These are phyloP conservation scores for Avena insularis DNA, from an alignment of 176 grass and related monocot species.

Conservation along the genomic window DNA sequence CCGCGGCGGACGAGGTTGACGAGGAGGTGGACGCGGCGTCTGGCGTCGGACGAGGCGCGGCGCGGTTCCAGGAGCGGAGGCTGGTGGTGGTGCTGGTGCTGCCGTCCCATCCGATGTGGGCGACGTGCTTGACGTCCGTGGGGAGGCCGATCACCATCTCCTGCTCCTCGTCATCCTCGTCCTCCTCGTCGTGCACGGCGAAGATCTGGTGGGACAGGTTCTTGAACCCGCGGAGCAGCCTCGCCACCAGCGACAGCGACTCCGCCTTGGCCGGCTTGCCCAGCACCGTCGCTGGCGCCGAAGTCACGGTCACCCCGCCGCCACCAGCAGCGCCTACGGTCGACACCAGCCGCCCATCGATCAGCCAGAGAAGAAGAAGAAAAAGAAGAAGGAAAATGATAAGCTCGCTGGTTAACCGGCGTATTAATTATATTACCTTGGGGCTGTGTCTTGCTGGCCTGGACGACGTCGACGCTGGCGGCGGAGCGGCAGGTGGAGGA, in stretches of 20 bases:
- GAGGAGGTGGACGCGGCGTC: neutral
- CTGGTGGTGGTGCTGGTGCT: constrained; percentile 61
- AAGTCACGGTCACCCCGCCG: neutral
- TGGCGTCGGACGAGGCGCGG: constrained; percentile 17
- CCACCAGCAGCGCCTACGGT: neutral
- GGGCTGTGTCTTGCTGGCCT: constrained; percentile 33
- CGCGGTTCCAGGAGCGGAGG: constrained; percentile 60
- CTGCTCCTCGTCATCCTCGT: constrained; percentile 59
- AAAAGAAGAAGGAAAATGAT: neutral
- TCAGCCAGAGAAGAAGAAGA: neutral
- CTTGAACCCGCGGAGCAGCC: constrained; percentile 75
- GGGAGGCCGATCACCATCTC: constrained; percentile 92
- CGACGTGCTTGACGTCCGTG: constrained; percentile 87
- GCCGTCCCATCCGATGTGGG: constrained; percentile 88
- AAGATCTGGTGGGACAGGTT: constrained; percentile 82
- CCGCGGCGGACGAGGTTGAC: neutral
- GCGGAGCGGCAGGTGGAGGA: constrained; percentile 68
- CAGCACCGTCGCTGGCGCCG: neutral
- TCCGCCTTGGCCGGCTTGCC: constrained; percentile 44
- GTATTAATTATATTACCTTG: constrained; percentile 32
- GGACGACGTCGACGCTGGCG: constrained; percentile 74
- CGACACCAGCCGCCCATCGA: neutral
- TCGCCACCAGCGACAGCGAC: constrained; percentile 66
- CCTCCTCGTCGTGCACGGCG: constrained; percentile 58
- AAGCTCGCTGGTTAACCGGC: neutral